Base-by-base conservation (phyloP, 1,284 basidiomycete genomes). In the Hemileia vastatrix region DNA sequence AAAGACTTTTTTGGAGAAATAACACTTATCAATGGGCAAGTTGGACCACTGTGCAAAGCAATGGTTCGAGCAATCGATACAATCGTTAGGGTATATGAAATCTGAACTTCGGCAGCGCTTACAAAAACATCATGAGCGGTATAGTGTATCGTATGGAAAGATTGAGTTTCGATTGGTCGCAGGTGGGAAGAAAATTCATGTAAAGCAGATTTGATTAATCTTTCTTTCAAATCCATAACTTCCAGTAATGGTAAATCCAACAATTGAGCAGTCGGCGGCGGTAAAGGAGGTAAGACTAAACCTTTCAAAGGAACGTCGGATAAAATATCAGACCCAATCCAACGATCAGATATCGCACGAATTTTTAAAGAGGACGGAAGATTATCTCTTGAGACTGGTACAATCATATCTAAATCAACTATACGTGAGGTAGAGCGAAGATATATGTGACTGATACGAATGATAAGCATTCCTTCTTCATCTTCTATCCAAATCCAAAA, bases 401-500 rank as follows among this genome's bases (percentile, higher is more conserved):
- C 83, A 57, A 89, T 79, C 71, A 96, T 94, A 51, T 90, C 85
- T n/a, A 87, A 77, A 56, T 85, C 80, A 11, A 67, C 65, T 13
- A 72, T 49, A 15, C 80, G 84, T 6, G 78, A 87, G n/a, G 81
- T 80, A 67, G 83, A 82, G 43, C 86, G 83, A 67, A 95, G 82
- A 23, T 85, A 72, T 32, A 92, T 77, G 70, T 86, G 84, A 1
- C 85, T 79, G 67, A 88, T 82, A 72, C 95, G 90, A n/a, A 94
- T 80, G 69, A 98, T 95, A 44, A 83, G 82, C 18, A 82, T 71
- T 6, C 85, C 87, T 49, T 87, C 82, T 33, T 86, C 81, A 71
- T 94, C 90, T 77, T 98, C 92, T 4, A 96, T 80, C 94, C 95
- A 98, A 53, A 98, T 77, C 84, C 91, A 95, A 78, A 98, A 96